phyloP scores from a whole-genome alignment of 352 stramenopile species.

The Globisporangium solare region DNA sequence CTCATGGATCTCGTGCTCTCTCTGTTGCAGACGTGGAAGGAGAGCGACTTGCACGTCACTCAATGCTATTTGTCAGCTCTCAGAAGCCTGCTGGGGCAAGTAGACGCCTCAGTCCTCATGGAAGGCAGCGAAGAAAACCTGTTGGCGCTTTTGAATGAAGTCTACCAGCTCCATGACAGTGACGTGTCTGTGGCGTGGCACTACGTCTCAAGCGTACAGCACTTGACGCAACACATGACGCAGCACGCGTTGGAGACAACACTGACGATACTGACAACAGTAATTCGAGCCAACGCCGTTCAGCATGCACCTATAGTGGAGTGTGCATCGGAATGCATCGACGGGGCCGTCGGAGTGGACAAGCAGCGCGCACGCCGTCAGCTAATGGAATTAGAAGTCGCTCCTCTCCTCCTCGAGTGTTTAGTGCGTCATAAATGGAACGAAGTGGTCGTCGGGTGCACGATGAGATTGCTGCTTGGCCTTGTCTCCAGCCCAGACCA shows the following conservation, averaged over 20 bases:
- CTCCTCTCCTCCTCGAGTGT: neutral
- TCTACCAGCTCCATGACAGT: neutral
- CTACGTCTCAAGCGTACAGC: slow-evolving; percentile 1
- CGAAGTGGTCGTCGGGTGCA: neutral
- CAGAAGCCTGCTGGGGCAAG: no score
- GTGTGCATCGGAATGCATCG: slow-evolving; percentile 2
- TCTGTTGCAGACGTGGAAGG: no score
- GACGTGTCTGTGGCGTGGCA: slow-evolving; percentile 6
- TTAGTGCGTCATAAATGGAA: slow-evolving; percentile 1
- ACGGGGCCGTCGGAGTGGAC: neutral
- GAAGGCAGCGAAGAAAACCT: neutral
- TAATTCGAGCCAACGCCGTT: neutral
- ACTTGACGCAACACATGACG: neutral
- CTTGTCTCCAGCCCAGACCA: slow-evolving; percentile 4
- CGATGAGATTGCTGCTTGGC: slow-evolving; percentile 3
- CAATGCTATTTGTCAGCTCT: no score
- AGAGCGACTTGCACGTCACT: no score
- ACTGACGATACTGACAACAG: neutral
- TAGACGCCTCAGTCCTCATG: neutral
- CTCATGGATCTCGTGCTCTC: no score
- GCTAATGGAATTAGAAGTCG: neutral
- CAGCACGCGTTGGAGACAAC: neutral
- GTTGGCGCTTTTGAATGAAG: slow-evolving; percentile 4
- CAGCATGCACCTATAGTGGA: neutral
- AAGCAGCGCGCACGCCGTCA: slow-evolving; percentile 5